Evolutionary conservation across 1,139 yeast species (phyloP).

Genomic region (Diutina sp.): DNA sequence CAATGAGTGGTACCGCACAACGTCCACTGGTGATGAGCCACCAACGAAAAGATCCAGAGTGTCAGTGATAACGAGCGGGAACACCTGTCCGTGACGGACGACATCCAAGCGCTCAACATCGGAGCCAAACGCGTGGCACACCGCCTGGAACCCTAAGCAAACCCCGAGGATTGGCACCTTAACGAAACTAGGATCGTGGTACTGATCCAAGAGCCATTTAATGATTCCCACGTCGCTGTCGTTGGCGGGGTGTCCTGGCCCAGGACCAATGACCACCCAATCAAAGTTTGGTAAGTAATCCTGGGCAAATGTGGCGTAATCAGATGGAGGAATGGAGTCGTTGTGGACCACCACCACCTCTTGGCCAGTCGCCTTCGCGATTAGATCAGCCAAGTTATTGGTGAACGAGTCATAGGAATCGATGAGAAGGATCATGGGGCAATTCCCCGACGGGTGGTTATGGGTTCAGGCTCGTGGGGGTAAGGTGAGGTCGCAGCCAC

Average conservation of each 20-base stretch:
- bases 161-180: conserved; percentile 59
- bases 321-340: conserved; percentile 38
- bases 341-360: conserved; percentile 63
- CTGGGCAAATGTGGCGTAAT: conserved; percentile 23
- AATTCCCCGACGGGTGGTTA: background rate
- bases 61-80: conserved; percentile 14
- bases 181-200: conserved; percentile 5
- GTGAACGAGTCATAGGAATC: conserved; percentile 96
- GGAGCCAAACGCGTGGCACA: conserved; percentile 59
- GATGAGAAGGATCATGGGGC: conserved; percentile 48
- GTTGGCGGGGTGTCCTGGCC: conserved; percentile 82
- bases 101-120: conserved; percentile 36
- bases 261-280: conserved; percentile 86
- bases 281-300: conserved; percentile 40
- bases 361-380: conserved; percentile 41
- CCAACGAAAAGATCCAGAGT: background rate
- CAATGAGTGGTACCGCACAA: conserved; percentile 86
- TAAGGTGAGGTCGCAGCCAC: background rate
- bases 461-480: background rate
- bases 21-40: conserved; percentile 27
- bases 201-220: conserved; percentile 32
- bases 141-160: conserved; percentile 84
- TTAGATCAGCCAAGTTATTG: conserved; percentile 57
- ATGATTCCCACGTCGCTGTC: conserved; percentile 64
- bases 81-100: conserved; percentile 83